Percentiles rank a stretch among this genome's conserved stretches.
phyloP scores from a whole-genome alignment of 2,329 filamentous ascomycete genomes.

The Aspergillus terreus region DNA sequence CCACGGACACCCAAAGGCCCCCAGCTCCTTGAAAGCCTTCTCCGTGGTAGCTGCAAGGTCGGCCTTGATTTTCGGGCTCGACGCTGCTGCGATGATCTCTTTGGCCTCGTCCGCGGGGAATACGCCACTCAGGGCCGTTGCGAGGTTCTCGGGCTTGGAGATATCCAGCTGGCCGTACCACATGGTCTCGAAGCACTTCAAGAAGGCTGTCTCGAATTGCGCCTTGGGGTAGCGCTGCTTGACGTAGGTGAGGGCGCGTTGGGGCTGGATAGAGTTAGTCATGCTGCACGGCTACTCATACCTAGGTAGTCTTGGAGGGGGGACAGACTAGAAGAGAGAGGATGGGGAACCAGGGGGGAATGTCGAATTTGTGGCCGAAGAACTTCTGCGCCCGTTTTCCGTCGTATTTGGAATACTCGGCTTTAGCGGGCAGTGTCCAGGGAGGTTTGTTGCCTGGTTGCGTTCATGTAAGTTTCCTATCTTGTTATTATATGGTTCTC shows the following conservation, averaged over 20 bases:
- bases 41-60: conserved; percentile 58
- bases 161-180: conserved; percentile 62
- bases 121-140: conserved; percentile 21
- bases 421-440: conserved; percentile 68
- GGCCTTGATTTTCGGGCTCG: conserved; percentile 50
- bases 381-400: conserved; percentile 48
- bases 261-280: conserved; percentile 45
- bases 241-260: conserved; percentile 64
- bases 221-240: conserved; percentile 53
- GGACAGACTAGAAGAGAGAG: conserved; percentile 49
- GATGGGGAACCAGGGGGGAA: conserved; percentile 53
- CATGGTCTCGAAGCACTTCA: conserved; percentile 56
- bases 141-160: conserved; percentile 54
- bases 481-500: not conserved
- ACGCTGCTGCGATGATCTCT: conserved; percentile 53
- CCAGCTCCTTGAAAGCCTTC: conserved; percentile 55
- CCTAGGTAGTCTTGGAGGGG: conserved; percentile 25
- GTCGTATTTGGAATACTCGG: conserved; percentile 53
- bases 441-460: conserved; percentile 59
- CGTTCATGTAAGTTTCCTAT: conserved; percentile 49
- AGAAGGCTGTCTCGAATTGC: conserved; percentile 53
- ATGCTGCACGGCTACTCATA: not conserved
- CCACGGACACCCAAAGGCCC: conserved; percentile 77
- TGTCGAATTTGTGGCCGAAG: conserved; percentile 42
- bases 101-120: conserved; percentile 48